A percentile compares a stretch with the other conserved stretches of the same genome.
These are phyloP conservation scores for Aspergillus asperescens DNA, from an alignment of 495 filamentous ascomycete genomes.

Conservation along the genomic window DNA sequence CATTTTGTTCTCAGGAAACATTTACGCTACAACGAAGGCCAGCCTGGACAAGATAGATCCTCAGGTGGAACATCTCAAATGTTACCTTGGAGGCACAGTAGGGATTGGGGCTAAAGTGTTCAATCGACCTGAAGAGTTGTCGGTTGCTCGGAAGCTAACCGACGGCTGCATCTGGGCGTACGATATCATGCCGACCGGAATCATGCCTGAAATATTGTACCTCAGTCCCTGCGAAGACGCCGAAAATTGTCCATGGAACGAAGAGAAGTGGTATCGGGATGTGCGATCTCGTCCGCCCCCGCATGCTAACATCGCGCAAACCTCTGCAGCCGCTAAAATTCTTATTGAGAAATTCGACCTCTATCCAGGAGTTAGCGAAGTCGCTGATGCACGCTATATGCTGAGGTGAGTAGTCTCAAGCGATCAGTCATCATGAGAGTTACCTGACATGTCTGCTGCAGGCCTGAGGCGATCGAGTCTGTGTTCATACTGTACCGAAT, in stretches of 20 bases:
- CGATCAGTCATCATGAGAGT: neutral
- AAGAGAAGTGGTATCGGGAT: conserved; percentile 44
- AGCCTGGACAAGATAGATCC: conserved; percentile 33
- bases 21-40: conserved; percentile 17
- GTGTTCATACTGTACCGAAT: conserved; percentile 73
- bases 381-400: conserved; percentile 60
- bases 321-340: conserved; percentile 32
- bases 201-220: conserved; percentile 57
- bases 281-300: conserved; percentile 24
- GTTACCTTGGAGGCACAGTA: conserved; percentile 60
- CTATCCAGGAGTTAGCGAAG: conserved; percentile 52
- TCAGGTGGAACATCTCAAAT: conserved; percentile 52
- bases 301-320: conserved; percentile 18
- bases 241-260: conserved; percentile 52
- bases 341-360: conserved; percentile 44
- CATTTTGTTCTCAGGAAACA: conserved; percentile 68
- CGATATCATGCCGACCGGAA: conserved; percentile 49
- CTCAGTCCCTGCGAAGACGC: conserved; percentile 45
- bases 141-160: conserved; percentile 50
- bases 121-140: conserved; percentile 48
- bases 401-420: conserved; percentile 45
- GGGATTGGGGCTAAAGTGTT: conserved; percentile 56
- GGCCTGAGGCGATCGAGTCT: conserved; percentile 66
- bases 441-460: conserved; percentile 19
- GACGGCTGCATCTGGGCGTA: conserved; percentile 59